phyloP scores from a whole-genome alignment of 2,329 filamentous ascomycete genomes.

The Penicillium psychrosexuale region DNA sequence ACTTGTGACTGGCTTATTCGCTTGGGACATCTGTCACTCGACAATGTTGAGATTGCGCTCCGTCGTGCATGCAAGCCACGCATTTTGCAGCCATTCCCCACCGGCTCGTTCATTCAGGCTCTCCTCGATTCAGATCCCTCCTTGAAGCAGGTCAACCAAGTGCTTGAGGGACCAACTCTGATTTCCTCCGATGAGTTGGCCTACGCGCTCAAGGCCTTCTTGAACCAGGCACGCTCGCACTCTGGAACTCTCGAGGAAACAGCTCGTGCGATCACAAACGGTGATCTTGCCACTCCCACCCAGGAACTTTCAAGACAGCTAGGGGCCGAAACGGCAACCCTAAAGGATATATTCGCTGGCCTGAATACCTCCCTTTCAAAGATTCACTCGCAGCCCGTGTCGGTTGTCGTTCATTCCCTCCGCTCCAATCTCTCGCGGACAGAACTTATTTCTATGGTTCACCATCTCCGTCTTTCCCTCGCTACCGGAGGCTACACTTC shows the following conservation, averaged over 20 bases:
- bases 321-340: slow-evolving; percentile 19
- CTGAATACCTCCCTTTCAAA: slow-evolving; percentile 39
- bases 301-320: slow-evolving; percentile 19
- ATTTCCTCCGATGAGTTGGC: slow-evolving; percentile 41
- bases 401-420: slow-evolving; percentile 32
- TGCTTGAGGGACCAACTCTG: slow-evolving; percentile 36
- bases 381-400: slow-evolving; percentile 34
- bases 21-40: slow-evolving; percentile 37
- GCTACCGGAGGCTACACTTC: slow-evolving; percentile 44
- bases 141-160: slow-evolving; percentile 35
- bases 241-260: slow-evolving; percentile 34
- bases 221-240: slow-evolving; percentile 38
- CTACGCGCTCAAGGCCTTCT: slow-evolving; percentile 39
- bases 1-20: slow-evolving; percentile 44
- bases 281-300: slow-evolving; percentile 24
- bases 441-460: slow-evolving; percentile 40
- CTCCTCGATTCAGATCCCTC: slow-evolving; percentile 41
- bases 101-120: slow-evolving; percentile 40
- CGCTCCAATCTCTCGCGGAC: slow-evolving; percentile 39
- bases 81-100: slow-evolving; percentile 38
- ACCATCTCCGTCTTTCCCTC: slow-evolving; percentile 45
- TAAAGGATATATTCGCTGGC: slow-evolving; percentile 38
- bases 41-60: slow-evolving; percentile 42
- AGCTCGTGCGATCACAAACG: slow-evolving; percentile 32
- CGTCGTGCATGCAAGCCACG: slow-evolving; percentile 34